These are phyloP conservation scores for Cladorrhinum sp. DNA, from an alignment of 2,329 filamentous ascomycete species.

Conservation along the genomic window DNA sequence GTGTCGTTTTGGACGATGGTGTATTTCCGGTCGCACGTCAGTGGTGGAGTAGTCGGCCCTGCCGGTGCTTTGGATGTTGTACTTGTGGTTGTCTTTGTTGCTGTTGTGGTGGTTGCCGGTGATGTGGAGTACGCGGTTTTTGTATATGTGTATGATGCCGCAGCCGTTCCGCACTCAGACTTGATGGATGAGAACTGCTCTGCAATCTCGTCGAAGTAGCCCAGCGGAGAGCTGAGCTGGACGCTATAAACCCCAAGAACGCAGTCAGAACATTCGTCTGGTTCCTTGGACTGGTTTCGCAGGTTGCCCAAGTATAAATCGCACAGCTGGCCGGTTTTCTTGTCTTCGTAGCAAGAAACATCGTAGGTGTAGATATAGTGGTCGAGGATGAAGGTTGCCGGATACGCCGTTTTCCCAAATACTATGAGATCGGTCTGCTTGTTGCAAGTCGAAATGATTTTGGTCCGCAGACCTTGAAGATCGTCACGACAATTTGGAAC, in stretches of 20 bases:
- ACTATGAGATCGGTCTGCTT: conserved; percentile 7
- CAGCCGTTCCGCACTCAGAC: conserved; percentile 4
- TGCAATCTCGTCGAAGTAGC: background rate
- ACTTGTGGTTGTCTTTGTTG: background rate
- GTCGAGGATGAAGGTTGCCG: conserved; percentile 9
- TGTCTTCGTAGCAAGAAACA: conserved; percentile 6
- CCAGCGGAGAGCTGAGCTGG: conserved; percentile 6
- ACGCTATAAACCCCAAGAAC: background rate
- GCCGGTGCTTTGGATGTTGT: background rate
- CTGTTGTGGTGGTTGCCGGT: background rate
- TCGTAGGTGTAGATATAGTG: conserved; percentile 9
- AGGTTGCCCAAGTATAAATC: conserved; percentile 4
- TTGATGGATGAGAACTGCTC: conserved; percentile 6
- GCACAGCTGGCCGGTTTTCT: conserved; percentile 8
- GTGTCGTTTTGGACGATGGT: conserved; percentile 7
- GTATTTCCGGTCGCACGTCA: conserved; percentile 4
- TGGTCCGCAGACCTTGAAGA: conserved; percentile 4
- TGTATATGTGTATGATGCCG: conserved; percentile 2
- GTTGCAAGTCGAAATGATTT: conserved; percentile 8
- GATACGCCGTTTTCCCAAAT: conserved; percentile 6
- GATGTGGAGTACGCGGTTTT: conserved; percentile 3
- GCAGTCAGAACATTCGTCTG: conserved; percentile 2
- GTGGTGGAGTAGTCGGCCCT: background rate
- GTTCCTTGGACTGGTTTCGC: conserved; percentile 9
- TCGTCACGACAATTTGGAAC: conserved; percentile 3